Conservation (phyloP, 2,329 filamentous ascomycete genomes). For the Fusarium sulawesiense region DNA sequence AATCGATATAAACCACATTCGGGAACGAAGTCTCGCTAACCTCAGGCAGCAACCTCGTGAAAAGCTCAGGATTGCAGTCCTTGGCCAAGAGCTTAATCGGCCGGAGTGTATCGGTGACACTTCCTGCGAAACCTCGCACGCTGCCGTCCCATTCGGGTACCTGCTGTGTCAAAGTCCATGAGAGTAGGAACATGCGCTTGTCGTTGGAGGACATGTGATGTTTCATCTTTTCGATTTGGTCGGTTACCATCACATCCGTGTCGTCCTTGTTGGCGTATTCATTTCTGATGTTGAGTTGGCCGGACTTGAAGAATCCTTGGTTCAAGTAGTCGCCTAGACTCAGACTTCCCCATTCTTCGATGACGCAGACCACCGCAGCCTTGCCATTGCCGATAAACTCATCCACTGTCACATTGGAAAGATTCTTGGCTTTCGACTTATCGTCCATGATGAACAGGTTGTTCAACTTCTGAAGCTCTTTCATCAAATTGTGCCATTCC, state of each 20-base stretch:
- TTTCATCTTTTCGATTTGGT: constrained; percentile 19
- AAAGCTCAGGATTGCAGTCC: constrained; percentile 17
- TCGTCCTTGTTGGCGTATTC: constrained; percentile 24
- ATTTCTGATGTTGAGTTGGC: constrained; percentile 13
- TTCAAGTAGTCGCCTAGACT: not conserved
- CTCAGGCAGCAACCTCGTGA: not conserved
- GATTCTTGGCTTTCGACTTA: constrained; percentile 13
- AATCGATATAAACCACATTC: constrained; percentile 22
- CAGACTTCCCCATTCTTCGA: constrained; percentile 10
- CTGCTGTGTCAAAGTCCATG: constrained; percentile 15
- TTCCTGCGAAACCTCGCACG: not conserved
- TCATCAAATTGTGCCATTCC: constrained; percentile 15
- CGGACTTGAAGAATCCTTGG: constrained; percentile 13
- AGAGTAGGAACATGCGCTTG: constrained; percentile 7
- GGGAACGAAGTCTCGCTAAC: constrained; percentile 7
- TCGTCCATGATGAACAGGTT: not conserved
- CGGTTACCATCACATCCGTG: not conserved
- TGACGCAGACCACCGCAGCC: not conserved
- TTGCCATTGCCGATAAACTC: constrained; percentile 6
- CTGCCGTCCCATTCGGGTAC: constrained; percentile 1
- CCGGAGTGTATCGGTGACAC: not conserved
- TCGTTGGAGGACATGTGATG: constrained; percentile 16
- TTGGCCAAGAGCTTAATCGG: constrained; percentile 2
- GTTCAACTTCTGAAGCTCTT: constrained; percentile 11
- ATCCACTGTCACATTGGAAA: not conserved